Percentiles rank a stretch among this genome's conserved stretches.
Evolutionary conservation across 2,329 filamentous ascomycete species (phyloP).

Genomic region (Penicillium crustosum): DNA sequence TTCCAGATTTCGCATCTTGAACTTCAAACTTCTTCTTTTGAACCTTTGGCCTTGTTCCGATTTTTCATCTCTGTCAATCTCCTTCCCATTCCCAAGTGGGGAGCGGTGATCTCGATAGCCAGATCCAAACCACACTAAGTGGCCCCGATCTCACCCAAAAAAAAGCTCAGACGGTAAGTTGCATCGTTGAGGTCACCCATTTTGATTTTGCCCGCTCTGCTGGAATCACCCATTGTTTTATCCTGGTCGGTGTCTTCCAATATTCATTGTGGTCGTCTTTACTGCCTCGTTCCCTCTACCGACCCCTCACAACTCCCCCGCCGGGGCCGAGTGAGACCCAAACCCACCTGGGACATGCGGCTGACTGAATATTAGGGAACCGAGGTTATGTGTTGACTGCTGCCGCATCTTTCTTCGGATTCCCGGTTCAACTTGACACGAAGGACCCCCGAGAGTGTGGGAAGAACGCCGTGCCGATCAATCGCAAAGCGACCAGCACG

Average conservation of each 20-base stretch:
- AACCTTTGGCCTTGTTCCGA: neutral
- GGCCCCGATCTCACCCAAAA: conserved; percentile 18
- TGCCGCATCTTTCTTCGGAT: conserved; percentile 7
- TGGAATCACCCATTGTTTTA: conserved; percentile 6
- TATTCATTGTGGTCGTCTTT: conserved; percentile 1
- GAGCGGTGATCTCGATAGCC: conserved; percentile 14
- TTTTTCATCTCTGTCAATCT: neutral
- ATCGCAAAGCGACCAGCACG: neutral
- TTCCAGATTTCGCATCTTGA: conserved; percentile 1
- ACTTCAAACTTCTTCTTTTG: neutral
- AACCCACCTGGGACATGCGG: conserved; percentile 3
- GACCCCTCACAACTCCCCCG: conserved; percentile 5
- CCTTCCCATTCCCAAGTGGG: neutral
- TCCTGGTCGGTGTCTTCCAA: conserved; percentile 1
- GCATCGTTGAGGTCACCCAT: conserved; percentile 11
- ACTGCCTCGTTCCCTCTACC: neutral
- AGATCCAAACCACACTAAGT: conserved; percentile 21
- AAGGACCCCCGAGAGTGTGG: conserved; percentile 12
- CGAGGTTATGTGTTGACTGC: conserved; percentile 22
- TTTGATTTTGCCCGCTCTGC: conserved; percentile 13
- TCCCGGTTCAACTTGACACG: conserved; percentile 6
- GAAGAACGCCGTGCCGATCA: conserved; percentile 9
- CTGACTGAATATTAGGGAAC: conserved; percentile 10
- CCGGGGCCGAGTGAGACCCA: conserved; percentile 1
- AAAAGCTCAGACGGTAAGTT: conserved; percentile 22